Evolutionary conservation across 257 asterid species (phyloP).

Genomic region (Solanum verrucosum): DNA sequence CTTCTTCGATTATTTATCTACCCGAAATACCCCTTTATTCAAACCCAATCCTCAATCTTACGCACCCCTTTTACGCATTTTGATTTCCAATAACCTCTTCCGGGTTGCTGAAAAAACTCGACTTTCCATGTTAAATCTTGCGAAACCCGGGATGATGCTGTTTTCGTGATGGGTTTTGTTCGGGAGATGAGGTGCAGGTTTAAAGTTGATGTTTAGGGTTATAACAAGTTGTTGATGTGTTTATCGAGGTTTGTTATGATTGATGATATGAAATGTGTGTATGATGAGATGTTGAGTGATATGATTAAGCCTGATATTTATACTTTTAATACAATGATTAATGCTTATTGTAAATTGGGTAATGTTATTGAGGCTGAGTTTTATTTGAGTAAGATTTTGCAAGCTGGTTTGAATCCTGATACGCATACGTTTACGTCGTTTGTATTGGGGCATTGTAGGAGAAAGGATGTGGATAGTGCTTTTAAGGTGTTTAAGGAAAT

Average conservation of each 20-base stretch:
- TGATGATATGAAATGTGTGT: conserved; percentile 55
- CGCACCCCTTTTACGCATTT: conserved; percentile 34
- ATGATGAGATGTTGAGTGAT: conserved; percentile 49
- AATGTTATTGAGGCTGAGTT: conserved; percentile 40
- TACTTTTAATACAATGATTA: conserved; percentile 63
- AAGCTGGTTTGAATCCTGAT: conserved; percentile 55
- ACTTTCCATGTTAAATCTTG: conserved; percentile 43
- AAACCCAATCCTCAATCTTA: conserved; percentile 37
- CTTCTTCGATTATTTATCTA: conserved; percentile 34
- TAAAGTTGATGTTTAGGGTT: conserved; percentile 39
- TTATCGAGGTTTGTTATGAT: conserved; percentile 44
- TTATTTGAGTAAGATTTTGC: conserved; percentile 47
- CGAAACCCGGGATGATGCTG: conserved; percentile 28
- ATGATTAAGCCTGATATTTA: conserved; percentile 53
- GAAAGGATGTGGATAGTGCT: conserved; percentile 45
- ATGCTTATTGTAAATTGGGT: conserved; percentile 59
- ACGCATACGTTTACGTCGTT: conserved; percentile 63
- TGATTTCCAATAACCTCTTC: conserved; percentile 30
- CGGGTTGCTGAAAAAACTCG: conserved; percentile 35
- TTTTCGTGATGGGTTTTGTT: conserved; percentile 19
- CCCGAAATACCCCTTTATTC: conserved; percentile 29
- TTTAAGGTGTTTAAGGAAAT: conserved; percentile 29
- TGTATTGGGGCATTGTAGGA: conserved; percentile 67
- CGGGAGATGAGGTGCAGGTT: conserved; percentile 31
- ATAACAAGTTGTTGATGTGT: conserved; percentile 49